Evolutionary conservation across 805 yeast species (phyloP).

Genomic region (Suhomyces prunicola): DNA sequence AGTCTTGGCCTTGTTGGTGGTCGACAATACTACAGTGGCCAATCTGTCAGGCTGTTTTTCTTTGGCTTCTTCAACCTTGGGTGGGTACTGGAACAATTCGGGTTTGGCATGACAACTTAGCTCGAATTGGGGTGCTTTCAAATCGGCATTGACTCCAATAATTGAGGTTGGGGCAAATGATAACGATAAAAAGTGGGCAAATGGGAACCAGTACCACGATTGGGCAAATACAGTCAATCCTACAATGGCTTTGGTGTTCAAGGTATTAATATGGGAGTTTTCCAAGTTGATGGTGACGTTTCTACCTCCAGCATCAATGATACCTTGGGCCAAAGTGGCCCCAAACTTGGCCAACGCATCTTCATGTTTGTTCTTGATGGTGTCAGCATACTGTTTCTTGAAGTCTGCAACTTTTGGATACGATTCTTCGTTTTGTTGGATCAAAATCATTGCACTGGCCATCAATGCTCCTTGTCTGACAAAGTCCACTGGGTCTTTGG

Average conservation of each 20-base stretch:
- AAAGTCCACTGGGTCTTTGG: slow-evolving; percentile 92
- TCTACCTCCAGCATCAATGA: slow-evolving; percentile 97
- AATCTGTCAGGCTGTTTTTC: slow-evolving; percentile 85
- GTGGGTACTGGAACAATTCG: slow-evolving; percentile 83
- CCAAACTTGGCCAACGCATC: slow-evolving; percentile 98
- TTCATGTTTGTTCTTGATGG: slow-evolving; percentile 85
- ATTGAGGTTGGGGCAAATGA: slow-evolving; percentile 92
- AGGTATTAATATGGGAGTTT: slow-evolving; percentile 81
- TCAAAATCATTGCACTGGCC: slow-evolving; percentile 85
- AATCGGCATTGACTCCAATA: slow-evolving; percentile 75
- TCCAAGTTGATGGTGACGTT: slow-evolving; percentile 93
- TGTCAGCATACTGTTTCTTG: slow-evolving; percentile 68
- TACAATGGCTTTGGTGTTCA: slow-evolving; percentile 87
- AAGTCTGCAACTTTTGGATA: slow-evolving; percentile 77
- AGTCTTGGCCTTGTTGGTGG: slow-evolving; percentile 91
- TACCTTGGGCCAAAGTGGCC: slow-evolving; percentile 95
- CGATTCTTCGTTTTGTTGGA: slow-evolving; percentile 80
- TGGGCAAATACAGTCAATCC: slow-evolving; percentile 88
- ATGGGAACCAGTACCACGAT: slow-evolving; percentile 98
- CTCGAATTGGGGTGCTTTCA: slow-evolving; percentile 81
- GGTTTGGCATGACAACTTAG: slow-evolving; percentile 79
- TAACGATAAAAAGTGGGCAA: slow-evolving; percentile 86
- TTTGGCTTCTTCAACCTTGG: slow-evolving; percentile 74
- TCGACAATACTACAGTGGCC: slow-evolving; percentile 89
- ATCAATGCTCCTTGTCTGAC: slow-evolving; percentile 97